phyloP scores from a whole-genome alignment of 768 basidiomycete genomes.

The Lactarius evosmus region DNA sequence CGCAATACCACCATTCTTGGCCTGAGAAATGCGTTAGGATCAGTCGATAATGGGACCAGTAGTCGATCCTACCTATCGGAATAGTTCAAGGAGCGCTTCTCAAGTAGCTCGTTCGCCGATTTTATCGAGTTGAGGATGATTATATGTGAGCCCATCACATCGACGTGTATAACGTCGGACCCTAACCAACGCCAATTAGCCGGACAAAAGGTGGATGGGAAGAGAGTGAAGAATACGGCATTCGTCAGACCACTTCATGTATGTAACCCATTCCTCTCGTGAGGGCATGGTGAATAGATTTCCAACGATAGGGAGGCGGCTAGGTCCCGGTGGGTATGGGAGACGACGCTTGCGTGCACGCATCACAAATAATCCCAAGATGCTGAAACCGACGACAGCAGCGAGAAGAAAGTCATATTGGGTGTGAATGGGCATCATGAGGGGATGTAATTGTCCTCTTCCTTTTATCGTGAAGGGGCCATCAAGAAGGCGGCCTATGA shows the following conservation, averaged over 20 bases:
- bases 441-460: neutral
- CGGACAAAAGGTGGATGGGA: neutral
- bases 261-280: conserved; percentile 19
- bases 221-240: conserved; percentile 11
- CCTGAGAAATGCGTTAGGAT: neutral
- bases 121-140: neutral
- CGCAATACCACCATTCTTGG: neutral
- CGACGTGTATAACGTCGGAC: conserved; percentile 6
- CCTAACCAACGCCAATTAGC: neutral
- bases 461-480: neutral
- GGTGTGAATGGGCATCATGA: neutral
- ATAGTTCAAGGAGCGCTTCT: conserved; percentile 16
- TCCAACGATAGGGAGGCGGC: conserved; percentile 28
- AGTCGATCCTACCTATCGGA: conserved; percentile 6
- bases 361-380: neutral
- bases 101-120: conserved; percentile 16
- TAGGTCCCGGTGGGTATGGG: conserved; percentile 30
- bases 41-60: neutral
- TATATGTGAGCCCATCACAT: neutral
- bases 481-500: neutral
- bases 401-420: neutral
- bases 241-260: conserved; percentile 27
- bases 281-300: conserved; percentile 29
- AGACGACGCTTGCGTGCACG: neutral
- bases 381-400: neutral